Evolutionary conservation across 768 basidiomycete species (phyloP).

Genomic region (Agaricus sinodeliciosus): DNA sequence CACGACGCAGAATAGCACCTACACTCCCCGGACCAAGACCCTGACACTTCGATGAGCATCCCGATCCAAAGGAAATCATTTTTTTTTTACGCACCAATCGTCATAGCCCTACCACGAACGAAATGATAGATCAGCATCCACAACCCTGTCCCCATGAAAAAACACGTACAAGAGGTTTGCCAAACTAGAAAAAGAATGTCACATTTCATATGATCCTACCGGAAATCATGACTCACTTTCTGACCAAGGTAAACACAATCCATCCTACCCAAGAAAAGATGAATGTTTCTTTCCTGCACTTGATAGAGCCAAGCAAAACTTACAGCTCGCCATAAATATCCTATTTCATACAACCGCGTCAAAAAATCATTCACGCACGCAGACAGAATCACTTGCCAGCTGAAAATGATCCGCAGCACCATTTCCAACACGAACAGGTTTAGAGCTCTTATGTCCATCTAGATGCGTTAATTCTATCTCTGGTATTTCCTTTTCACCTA

Average conservation of each 20-base stretch:
- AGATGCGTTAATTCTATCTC: constrained; percentile 83
- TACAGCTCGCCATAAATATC: constrained; percentile 97
- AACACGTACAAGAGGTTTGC: constrained; percentile 61
- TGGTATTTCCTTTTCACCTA: constrained; percentile 72
- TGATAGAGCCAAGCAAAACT: constrained; percentile 14
- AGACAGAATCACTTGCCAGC: constrained; percentile 39
- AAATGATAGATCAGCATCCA: background rate
- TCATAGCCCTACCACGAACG: constrained; percentile 27
- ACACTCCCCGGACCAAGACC: constrained; percentile 73
- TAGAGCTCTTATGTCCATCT: constrained; percentile 83
- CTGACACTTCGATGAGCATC: constrained; percentile 22
- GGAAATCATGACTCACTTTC: constrained; percentile 49
- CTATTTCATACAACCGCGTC: constrained; percentile 29
- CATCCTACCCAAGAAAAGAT: constrained; percentile 43
- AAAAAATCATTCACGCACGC: background rate
- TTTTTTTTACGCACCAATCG: constrained; percentile 27
- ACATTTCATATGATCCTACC: background rate
- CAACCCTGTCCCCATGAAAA: background rate
- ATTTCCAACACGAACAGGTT: constrained; percentile 89
- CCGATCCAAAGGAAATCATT: background rate
- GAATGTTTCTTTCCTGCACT: background rate
- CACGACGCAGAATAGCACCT: constrained; percentile 22
- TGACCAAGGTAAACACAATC: constrained; percentile 96
- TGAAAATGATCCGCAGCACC: constrained; percentile 94
- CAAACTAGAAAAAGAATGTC: constrained; percentile 41